These are phyloP conservation scores for Chalaropsis ovoidea DNA, from an alignment of 2,329 filamentous ascomycete species.

Conservation along the genomic window DNA sequence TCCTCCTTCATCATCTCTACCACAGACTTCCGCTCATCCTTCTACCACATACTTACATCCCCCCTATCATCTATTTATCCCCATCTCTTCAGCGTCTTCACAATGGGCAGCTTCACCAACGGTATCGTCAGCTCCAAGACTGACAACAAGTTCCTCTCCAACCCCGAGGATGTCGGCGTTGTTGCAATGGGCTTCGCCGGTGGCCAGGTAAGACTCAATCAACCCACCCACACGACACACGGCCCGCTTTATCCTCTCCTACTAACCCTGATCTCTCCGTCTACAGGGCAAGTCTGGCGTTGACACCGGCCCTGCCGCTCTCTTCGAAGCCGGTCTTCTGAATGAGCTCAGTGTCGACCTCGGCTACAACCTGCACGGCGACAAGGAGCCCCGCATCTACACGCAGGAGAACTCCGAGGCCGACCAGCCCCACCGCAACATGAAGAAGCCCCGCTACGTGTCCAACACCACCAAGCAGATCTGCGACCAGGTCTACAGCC, in stretches of 20 bases:
- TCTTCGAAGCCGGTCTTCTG: conserved; percentile 81
- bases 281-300: conserved; percentile 76
- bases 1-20: conserved; percentile 15
- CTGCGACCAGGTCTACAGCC: conserved; percentile 73
- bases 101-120: conserved; percentile 21
- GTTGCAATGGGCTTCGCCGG: conserved; percentile 95
- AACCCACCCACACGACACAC: background rate
- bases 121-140: conserved; percentile 46
- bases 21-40: background rate
- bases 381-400: conserved; percentile 74
- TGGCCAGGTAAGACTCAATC: conserved; percentile 58
- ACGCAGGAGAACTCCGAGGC: conserved; percentile 56
- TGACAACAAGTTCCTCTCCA: conserved; percentile 64
- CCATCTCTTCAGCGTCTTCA: conserved; percentile 8
- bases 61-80: background rate
- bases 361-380: conserved; percentile 77
- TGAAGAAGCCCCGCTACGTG: conserved; percentile 87
- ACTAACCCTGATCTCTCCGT: conserved; percentile 22
- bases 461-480: conserved; percentile 75
- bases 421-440: conserved; percentile 75
- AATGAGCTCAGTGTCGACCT: conserved; percentile 74
- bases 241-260: conserved; percentile 21
- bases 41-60: background rate
- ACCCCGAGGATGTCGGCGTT: conserved; percentile 71
- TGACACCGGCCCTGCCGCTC: conserved; percentile 77